A percentile compares a stretch with the other conserved stretches of the same genome.
phyloP scores from a whole-genome alignment of 345 rosid species.

The Heritiera fomes region DNA sequence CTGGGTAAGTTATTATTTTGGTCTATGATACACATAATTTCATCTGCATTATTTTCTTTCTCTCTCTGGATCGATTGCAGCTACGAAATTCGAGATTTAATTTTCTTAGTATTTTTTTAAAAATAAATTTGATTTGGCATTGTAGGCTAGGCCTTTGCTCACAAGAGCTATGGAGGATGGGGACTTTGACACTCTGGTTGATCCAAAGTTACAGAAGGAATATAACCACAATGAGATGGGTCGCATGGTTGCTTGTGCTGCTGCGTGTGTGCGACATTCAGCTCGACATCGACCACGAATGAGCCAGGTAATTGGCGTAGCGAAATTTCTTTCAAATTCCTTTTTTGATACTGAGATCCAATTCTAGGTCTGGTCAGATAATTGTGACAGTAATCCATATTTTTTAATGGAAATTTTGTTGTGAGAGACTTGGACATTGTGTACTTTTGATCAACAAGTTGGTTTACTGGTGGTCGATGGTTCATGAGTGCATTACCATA shows the following conservation, averaged over 20 bases:
- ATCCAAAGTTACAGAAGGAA: conserved; percentile 55
- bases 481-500: background rate
- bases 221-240: conserved; percentile 72
- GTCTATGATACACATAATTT: background rate
- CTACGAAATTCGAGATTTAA: background rate
- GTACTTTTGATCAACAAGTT: background rate
- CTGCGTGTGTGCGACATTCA: conserved; percentile 84
- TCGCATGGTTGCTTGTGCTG: conserved; percentile 91
- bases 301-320: conserved; percentile 63
- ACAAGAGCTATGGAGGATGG: conserved; percentile 60
- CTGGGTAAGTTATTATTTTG: conserved; percentile 57
- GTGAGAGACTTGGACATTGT: background rate
- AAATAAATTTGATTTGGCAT: conserved; percentile 17
- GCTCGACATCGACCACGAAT: conserved; percentile 81
- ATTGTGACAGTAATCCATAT: background rate
- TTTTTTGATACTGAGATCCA: background rate
- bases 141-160: conserved; percentile 80
- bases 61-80: background rate
- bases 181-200: conserved; percentile 60
- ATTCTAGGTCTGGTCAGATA: background rate
- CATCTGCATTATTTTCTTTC: background rate
- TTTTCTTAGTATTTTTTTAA: background rate
- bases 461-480: background rate
- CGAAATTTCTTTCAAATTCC: background rate
- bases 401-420: background rate